Percentiles rank a stretch among this genome's conserved stretches.
These are phyloP conservation scores for Toxoplasma gondii DNA, from an alignment of 169 alveolate genomes.

Conservation along the genomic window DNA sequence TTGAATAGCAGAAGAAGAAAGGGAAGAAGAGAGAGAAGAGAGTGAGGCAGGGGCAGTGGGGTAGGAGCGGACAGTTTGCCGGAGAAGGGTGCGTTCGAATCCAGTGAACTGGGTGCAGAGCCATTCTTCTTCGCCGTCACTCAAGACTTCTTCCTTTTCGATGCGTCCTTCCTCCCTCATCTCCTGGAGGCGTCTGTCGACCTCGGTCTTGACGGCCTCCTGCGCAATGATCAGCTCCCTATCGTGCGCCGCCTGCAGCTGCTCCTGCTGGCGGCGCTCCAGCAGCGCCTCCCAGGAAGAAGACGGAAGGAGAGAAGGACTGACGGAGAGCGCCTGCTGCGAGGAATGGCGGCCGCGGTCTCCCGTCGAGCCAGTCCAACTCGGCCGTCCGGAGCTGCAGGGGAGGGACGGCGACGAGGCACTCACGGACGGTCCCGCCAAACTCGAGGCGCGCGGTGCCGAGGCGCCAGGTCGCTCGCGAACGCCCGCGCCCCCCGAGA, in stretches of 20 bases:
- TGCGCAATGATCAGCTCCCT: background rate
- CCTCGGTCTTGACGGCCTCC: background rate
- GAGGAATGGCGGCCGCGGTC: background rate
- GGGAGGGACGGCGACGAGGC: background rate
- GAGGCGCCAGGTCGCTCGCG: background rate
- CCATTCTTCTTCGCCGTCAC: conserved; percentile 12
- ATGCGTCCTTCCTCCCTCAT: background rate
- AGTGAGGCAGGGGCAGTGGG: background rate
- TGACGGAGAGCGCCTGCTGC: background rate
- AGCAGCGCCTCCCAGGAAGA: background rate
- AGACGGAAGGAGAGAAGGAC: background rate
- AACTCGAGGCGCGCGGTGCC: background rate
- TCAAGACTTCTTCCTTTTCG: background rate
- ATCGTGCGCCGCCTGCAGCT: background rate
- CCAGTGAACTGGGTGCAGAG: conserved; percentile 15
- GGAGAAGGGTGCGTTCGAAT: conserved; percentile 21
- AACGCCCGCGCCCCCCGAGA: background rate
- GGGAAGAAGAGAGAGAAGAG: too few species aligned
- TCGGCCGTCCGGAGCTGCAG: background rate
- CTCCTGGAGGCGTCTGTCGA: background rate
- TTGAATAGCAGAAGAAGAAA: background rate
- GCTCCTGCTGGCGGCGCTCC: background rate
- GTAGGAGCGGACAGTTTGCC: background rate
- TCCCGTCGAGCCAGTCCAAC: background rate
- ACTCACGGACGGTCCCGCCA: background rate